phyloP scores from a whole-genome alignment of 768 basidiomycete genomes.

The Gautieria morchelliformis region DNA sequence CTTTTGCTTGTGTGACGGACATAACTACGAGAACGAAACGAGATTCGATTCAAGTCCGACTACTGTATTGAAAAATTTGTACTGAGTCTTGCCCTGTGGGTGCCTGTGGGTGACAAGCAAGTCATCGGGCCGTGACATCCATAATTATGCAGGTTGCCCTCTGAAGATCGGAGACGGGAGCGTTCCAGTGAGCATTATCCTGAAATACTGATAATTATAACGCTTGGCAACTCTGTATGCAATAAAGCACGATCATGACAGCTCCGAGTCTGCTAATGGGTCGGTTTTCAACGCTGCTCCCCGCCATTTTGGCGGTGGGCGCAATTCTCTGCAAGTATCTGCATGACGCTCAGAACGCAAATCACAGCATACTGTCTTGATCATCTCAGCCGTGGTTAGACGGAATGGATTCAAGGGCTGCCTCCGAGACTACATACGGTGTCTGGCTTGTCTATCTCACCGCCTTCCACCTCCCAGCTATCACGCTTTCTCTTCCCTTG shows the following conservation, averaged over 20 bases:
- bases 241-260: no score
- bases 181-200: no score
- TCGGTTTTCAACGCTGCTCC: no score
- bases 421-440: constrained; percentile 41
- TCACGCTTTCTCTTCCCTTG: constrained; percentile 9
- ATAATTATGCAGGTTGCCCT: no score
- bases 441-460: constrained; percentile 37
- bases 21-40: neutral
- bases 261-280: no score
- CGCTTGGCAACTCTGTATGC: no score
- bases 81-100: neutral
- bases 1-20: constrained; percentile 26
- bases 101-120: neutral
- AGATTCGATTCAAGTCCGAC: neutral
- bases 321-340: neutral
- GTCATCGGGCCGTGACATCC: no score
- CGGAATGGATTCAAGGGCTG: constrained; percentile 53
- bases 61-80: neutral
- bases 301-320: neutral
- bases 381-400: constrained; percentile 44
- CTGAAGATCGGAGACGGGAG: no score
- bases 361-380: constrained; percentile 30
- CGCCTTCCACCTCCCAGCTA: constrained; percentile 27
- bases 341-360: neutral
- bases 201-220: no score